phyloP scores from a whole-genome alignment of 2,329 filamentous ascomycete genomes.

The Trichoderma harzianum region DNA sequence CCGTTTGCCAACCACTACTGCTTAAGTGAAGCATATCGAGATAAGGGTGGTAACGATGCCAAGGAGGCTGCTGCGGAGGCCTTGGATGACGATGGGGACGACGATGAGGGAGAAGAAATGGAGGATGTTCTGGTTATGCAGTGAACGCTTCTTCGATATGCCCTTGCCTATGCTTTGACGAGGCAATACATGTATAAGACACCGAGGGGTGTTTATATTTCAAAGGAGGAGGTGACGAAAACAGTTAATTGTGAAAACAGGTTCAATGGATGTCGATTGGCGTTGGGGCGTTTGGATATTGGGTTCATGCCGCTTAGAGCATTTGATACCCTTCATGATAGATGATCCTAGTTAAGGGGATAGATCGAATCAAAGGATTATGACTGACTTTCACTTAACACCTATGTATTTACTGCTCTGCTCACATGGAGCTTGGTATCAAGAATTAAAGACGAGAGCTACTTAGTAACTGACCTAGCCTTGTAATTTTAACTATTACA shows the following conservation, averaged over 20 bases:
- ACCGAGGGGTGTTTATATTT: not conserved
- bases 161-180: not conserved
- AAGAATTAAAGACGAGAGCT: not conserved
- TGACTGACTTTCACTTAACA: not conserved
- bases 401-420: not conserved
- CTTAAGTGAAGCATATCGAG: conserved; percentile 58
- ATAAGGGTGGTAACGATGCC: conserved; percentile 40
- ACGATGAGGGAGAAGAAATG: conserved; percentile 69
- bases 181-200: not conserved
- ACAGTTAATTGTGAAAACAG: not conserved
- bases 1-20: conserved; percentile 84
- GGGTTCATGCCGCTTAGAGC: not conserved
- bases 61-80: conserved; percentile 55
- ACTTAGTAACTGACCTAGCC: not conserved
- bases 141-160: not conserved
- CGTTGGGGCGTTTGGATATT: not conserved
- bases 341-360: conserved; percentile 22
- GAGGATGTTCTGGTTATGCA: conserved; percentile 62
- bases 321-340: conserved; percentile 19
- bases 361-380: conserved; percentile 5
- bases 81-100: conserved; percentile 62
- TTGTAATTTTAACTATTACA: not conserved
- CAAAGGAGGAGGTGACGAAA: not conserved
- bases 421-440: not conserved
- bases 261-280: not conserved